Evolutionary conservation across 192 early-diverging fungal species (phyloP), one percentile per base, ranked within the genome.

Genomic region (Coemansia brasiliensis): DNA sequence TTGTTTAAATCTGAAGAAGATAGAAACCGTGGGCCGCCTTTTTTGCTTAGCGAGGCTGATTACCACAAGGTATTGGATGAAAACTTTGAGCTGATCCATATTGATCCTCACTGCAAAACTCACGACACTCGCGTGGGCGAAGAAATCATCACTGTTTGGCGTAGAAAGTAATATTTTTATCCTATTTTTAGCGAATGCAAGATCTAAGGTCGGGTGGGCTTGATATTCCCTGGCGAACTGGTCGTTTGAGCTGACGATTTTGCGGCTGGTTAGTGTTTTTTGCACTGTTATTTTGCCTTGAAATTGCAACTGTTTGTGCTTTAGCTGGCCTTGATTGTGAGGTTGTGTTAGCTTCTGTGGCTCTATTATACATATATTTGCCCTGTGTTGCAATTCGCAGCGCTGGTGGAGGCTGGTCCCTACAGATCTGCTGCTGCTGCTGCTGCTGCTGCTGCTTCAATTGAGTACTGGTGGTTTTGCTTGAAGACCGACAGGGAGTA

Each of bases 21-120:
- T 15, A 80, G 84, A 50, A 78, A 84, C 37, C 82, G 79, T 42
- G 87, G 91, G 0, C 93, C 93, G 17, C 93, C 93, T 10, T 93
- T 84, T 57, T 55, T 87, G 5, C 74, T 92, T 9, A 78, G 63
- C 51, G 72, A 75, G 41, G 84, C 87, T 15, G 67, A 83, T 52
- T 93, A 93, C 76, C 81, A 79, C 55, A 38, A 57, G 21, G 52
- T 80, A 5, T 58, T 90, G 26, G 76, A 76, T 21, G 57, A 67
- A 6, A 71, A 79, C 64, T 90, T 90, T 80, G 85, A 87, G 32
- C 72, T 83, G 25, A 61, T 90, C n/a, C 70, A 85, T 51, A 57
- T 86, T 6, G 74, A 83, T 32, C 63, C 70, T 32, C 67, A 87
- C 52, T 87, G 87, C 65, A 67, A 80, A 41, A 83, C 83, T 0